Evolutionary conservation across 1,284 basidiomycete species (phyloP).

Genomic region (Termitomyces sp.): DNA sequence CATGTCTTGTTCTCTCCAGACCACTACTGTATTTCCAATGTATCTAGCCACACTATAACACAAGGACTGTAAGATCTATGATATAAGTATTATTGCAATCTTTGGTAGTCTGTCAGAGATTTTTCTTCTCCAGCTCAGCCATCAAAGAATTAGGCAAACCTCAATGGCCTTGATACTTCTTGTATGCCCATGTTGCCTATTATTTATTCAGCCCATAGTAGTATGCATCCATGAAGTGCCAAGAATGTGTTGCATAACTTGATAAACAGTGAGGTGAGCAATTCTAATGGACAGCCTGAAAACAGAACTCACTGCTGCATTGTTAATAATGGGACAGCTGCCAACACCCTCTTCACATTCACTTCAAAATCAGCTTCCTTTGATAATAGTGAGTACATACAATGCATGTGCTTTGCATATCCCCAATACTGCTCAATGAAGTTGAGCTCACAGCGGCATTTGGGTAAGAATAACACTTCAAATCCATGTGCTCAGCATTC

Average conservation of each 20-base stretch:
- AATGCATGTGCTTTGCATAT: constrained; percentile 15
- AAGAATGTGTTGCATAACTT: neutral
- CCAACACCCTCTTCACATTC: neutral
- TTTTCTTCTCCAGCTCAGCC: no score
- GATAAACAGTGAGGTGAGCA: neutral
- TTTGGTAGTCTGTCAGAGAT: no score
- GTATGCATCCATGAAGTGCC: constrained; percentile 12
- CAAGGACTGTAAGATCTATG: no score
- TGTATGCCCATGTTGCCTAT: constrained; percentile 9
- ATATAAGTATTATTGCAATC: no score
- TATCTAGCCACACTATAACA: no score
- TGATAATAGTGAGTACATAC: constrained; percentile 1
- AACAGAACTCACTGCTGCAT: neutral
- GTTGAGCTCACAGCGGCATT: constrained; percentile 26
- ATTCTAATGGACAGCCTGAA: neutral
- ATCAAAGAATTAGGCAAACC: no score
- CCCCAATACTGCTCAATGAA: constrained; percentile 27
- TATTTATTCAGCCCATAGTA: constrained; percentile 7
- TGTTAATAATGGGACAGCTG: neutral
- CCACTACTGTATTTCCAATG: neutral
- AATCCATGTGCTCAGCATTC: constrained; percentile 9
- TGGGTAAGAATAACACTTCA: constrained; percentile 20
- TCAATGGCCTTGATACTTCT: no score
- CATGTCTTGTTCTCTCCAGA: neutral
- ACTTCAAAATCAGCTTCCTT: neutral